Base-by-base conservation (phyloP, 2,329 filamentous ascomycete genomes). In the Neonectria sp. region DNA sequence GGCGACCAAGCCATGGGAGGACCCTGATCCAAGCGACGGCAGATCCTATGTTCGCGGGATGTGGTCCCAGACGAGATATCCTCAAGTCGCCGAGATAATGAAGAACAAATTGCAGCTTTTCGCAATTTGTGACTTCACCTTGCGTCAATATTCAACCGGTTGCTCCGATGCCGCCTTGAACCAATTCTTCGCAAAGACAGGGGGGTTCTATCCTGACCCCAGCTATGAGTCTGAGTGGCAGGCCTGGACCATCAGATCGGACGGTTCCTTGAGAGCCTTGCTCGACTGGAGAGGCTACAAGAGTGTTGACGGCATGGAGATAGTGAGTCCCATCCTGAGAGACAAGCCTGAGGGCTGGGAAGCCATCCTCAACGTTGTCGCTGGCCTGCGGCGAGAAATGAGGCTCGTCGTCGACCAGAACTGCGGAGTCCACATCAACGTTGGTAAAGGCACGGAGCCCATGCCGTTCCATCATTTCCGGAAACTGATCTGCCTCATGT, bases 361-460 rank as follows among this genome's bases (percentile, higher is more conserved):
- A 45, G 24, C 55, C 7, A 59, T 71, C 3, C 62, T 74, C 9
- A 33, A 71, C 37, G 55, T 71, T 15, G 27, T 74, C 13, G 52
- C 46, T 15, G 56, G 68, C 13, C n/a, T 74, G 6, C 55, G 68
- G 48, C 59, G 45, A n/a, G 66, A 63, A 4, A 43, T 70, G 13
- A 70, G 72, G 27, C 35, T 71, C 15, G 27, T 52, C 12, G 48
- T 58, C 4, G 24, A 62, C 15, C 21, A 11, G 12, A 31, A 13
- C 4, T 74, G 68, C 27, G 70, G 72, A 6, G 60, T 73, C 13
- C 67, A 74, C 13, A 61, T 74, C 25, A 71, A 65, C 45, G 61
- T 74, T 4, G 57, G 60, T 25, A 74, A 73, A 45, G 68, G 70
- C 3, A 29, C 24, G 11, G 56, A 67, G 9, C 46, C 27, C 2